phyloP scores from a whole-genome alignment of 179 eudicot genomes.

The Carnegiea gigantea region DNA sequence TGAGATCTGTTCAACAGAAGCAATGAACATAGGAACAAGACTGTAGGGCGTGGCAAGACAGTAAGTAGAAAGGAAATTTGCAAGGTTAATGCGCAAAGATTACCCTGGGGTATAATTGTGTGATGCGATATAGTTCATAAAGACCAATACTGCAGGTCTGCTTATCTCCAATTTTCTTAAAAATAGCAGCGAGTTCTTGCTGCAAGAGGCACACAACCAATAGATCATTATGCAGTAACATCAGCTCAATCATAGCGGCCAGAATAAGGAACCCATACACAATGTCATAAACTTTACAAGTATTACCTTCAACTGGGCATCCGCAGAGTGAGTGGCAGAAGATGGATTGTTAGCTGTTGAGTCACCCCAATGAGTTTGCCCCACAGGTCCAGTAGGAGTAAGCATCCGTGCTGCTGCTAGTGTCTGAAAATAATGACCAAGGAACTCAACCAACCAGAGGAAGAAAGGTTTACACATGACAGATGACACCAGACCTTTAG shows the following conservation, averaged over 20 bases:
- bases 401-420: slow-evolving; percentile 98
- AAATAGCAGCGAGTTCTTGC: slow-evolving; percentile 98
- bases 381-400: slow-evolving; percentile 87
- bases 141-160: slow-evolving; percentile 97
- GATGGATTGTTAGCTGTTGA: slow-evolving; percentile 75
- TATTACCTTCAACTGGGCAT: slow-evolving; percentile 82
- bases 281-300: neutral
- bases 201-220: slow-evolving; percentile 34
- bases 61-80: neutral
- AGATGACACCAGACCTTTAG: neutral
- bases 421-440: slow-evolving; percentile 48
- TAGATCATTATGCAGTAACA: neutral
- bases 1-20: neutral
- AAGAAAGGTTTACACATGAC: neutral
- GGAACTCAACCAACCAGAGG: neutral
- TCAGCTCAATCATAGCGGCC: neutral
- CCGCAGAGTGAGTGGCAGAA: slow-evolving; percentile 76
- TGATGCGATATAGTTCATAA: slow-evolving; percentile 86
- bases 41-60: neutral
- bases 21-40: neutral
- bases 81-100: neutral
- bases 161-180: slow-evolving; percentile 97
- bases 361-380: slow-evolving; percentile 94
- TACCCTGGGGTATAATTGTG: slow-evolving; percentile 95
- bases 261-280: neutral